These are phyloP conservation scores for Bacidia gigantensis DNA, from an alignment of 495 filamentous ascomycete species.

Conservation along the genomic window DNA sequence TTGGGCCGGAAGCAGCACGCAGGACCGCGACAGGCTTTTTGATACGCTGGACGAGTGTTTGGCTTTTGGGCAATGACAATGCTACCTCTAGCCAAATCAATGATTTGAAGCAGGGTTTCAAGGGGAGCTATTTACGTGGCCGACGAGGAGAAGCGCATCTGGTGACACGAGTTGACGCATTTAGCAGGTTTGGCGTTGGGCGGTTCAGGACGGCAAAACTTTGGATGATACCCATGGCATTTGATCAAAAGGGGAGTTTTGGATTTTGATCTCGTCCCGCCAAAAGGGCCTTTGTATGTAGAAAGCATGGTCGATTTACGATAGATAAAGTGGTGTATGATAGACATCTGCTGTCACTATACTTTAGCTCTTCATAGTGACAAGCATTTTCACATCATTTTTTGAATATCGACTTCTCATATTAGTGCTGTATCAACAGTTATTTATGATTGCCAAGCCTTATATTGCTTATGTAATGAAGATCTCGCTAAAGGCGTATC, in stretches of 20 bases:
- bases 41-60: conserved; percentile 53
- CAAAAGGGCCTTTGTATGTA: not conserved
- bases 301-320: not conserved
- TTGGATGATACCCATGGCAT: not conserved
- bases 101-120: not conserved
- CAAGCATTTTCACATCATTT: no score
- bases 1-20: conserved; percentile 58
- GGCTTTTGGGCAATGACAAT: conserved; percentile 32
- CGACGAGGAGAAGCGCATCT: not conserved
- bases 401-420: no score
- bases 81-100: no score
- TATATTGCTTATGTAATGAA: no score
- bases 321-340: not conserved
- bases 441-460: no score
- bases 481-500: no score
- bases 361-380: no score
- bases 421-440: no score
- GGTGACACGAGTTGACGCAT: not conserved
- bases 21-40: conserved; percentile 51
- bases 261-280: not conserved
- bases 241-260: not conserved
- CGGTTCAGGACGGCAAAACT: not conserved
- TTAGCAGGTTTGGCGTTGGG: not conserved
- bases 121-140: not conserved
- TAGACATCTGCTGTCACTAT: no score